A percentile compares a stretch with the other conserved stretches of the same genome.
Evolutionary conservation across 2,329 filamentous ascomycete genomes (phyloP).

Genomic region (Aspergillus sp.): DNA sequence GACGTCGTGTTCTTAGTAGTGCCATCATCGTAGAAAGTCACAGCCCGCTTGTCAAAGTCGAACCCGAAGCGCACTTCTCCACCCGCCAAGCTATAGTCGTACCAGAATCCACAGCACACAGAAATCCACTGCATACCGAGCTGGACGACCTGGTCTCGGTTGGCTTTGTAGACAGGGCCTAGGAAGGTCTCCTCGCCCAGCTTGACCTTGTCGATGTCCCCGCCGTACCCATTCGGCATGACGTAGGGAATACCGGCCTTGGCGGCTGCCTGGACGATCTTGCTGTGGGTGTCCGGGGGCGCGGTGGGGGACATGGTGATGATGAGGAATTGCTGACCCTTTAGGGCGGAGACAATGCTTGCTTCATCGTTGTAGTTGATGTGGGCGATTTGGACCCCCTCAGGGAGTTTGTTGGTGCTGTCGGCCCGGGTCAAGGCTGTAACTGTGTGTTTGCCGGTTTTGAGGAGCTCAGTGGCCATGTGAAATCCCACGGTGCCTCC

Average conservation of each 20-base stretch:
- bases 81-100: constrained; percentile 52
- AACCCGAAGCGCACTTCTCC: constrained; percentile 49
- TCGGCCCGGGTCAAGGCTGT: constrained; percentile 54
- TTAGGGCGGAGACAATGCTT: constrained; percentile 53
- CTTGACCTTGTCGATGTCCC: constrained; percentile 33
- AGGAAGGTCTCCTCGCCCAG: constrained; percentile 43
- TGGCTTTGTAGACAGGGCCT: constrained; percentile 25
- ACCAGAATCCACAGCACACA: constrained; percentile 55
- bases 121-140: constrained; percentile 50
- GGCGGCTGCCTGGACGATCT: constrained; percentile 57
- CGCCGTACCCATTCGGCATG: constrained; percentile 53
- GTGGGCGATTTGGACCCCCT: constrained; percentile 44
- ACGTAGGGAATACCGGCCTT: constrained; percentile 58
- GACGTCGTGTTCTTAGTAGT: constrained; percentile 57
- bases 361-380: constrained; percentile 54
- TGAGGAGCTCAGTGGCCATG: constrained; percentile 42
- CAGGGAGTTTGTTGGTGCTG: constrained; percentile 47
- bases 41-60: constrained; percentile 47
- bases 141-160: constrained; percentile 42
- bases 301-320: constrained; percentile 55
- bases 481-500: constrained; percentile 36
- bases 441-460: constrained; percentile 53
- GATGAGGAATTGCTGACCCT: constrained; percentile 59
- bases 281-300: constrained; percentile 49
- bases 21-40: constrained; percentile 60